Conservation (phyloP, 345 rosid genomes). For the Litchi chinensis region DNA sequence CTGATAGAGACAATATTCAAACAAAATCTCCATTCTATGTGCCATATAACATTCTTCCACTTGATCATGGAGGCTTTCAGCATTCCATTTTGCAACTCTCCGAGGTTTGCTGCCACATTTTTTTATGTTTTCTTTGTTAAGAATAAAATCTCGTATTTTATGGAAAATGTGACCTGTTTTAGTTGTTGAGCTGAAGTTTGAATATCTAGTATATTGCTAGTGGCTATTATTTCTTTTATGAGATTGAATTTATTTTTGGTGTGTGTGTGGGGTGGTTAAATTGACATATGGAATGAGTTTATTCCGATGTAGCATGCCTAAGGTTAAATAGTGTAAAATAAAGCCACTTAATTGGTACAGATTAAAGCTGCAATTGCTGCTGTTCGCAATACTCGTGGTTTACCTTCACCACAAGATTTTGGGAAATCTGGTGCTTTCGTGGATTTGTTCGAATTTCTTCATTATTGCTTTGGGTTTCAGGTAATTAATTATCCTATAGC, state of each 20-base stretch:
- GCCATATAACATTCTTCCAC: slow-evolving; percentile 93
- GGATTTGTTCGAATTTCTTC: slow-evolving; percentile 85
- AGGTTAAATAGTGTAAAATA: slow-evolving; percentile 2
- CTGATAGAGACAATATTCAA: slow-evolving; percentile 56
- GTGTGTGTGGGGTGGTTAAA: not conserved
- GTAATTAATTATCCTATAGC: slow-evolving; percentile 36
- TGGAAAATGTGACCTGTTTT: not conserved
- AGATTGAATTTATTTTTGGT: not conserved
- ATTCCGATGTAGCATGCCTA: slow-evolving; percentile 12
- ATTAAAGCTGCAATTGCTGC: slow-evolving; percentile 80
- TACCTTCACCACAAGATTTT: slow-evolving; percentile 59
- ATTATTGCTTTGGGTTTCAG: slow-evolving; percentile 85
- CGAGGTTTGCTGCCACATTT: slow-evolving; percentile 60
- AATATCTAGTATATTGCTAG: slow-evolving; percentile 11
- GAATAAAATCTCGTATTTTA: not conserved
- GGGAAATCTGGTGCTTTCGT: slow-evolving; percentile 46
- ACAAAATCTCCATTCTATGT: slow-evolving; percentile 62
- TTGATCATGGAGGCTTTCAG: slow-evolving; percentile 77
- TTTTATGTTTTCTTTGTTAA: slow-evolving; percentile 16
- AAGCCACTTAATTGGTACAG: slow-evolving; percentile 44
- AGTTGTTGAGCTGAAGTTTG: slow-evolving; percentile 8
- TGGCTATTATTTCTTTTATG: not conserved
- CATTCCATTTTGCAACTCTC: slow-evolving; percentile 81
- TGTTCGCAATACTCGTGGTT: slow-evolving; percentile 58
- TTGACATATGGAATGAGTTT: slow-evolving; percentile 9